phyloP scores from a whole-genome alignment of 169 alveolate genomes.

The Eimeria tenella region DNA sequence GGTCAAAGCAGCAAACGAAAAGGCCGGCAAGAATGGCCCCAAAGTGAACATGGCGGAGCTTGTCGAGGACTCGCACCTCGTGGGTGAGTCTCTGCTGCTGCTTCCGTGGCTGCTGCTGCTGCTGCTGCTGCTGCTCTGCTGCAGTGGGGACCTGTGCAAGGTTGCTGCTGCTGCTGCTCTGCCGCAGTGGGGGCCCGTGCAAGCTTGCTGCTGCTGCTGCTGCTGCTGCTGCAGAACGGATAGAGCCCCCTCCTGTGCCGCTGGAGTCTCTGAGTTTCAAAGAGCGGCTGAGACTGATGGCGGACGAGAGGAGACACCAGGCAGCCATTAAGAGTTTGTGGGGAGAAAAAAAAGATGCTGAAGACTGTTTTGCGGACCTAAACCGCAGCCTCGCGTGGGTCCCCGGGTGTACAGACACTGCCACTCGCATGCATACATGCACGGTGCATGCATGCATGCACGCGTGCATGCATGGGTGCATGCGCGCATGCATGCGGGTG shows the following conservation, averaged over 20 bases:
- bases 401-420: neutral
- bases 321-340: conserved; percentile 38
- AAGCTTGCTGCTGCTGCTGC: too few species aligned
- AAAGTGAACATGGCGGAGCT: conserved; percentile 21
- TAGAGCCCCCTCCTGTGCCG: conserved; percentile 19
- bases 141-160: too few species aligned
- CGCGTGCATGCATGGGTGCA: neutral
- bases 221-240: neutral
- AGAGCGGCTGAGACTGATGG: conserved; percentile 47
- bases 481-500: neutral
- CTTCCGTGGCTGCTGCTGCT: neutral
- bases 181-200: too few species aligned
- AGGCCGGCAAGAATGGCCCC: neutral
- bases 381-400: conserved; percentile 69
- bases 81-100: conserved; percentile 13
- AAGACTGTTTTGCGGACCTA: conserved; percentile 55
- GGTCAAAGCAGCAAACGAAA: conserved; percentile 9
- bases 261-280: conserved; percentile 38
- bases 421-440: neutral
- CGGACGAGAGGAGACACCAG: conserved; percentile 63
- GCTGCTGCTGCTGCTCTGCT: neutral
- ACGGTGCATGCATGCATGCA: too few species aligned
- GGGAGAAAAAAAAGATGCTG: neutral
- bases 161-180: too few species aligned
- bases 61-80: conserved; percentile 70